Percentiles rank a stretch among this genome's conserved stretches.
phyloP scores from a whole-genome alignment of 768 basidiomycete species.

The Lentinula lateritia region DNA sequence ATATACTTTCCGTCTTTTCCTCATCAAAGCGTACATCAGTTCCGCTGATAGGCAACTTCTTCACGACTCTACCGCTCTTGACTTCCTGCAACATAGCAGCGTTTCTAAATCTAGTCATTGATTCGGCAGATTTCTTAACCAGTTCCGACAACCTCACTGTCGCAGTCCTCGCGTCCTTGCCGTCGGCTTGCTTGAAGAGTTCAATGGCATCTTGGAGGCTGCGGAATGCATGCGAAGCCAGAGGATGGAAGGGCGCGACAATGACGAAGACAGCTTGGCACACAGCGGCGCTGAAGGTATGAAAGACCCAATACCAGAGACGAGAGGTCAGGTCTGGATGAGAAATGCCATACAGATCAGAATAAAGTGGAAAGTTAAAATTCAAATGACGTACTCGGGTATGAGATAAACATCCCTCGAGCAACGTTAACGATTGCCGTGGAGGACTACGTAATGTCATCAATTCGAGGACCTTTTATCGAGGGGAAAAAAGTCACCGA shows the following conservation, averaged over 20 bases:
- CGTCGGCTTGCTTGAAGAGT: constrained; percentile 14
- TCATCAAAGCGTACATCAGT: not conserved
- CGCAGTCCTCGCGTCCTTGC: constrained; percentile 13
- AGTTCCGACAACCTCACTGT: constrained; percentile 12
- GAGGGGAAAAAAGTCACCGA: constrained; percentile 5
- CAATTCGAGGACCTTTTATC: not conserved
- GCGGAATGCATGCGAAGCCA: constrained; percentile 14
- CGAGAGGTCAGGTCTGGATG: constrained; percentile 13
- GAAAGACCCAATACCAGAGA: constrained; percentile 19
- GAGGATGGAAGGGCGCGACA: constrained; percentile 17
- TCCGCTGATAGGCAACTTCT: not conserved
- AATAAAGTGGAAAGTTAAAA: not conserved
- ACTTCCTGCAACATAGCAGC: not conserved
- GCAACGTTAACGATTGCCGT: constrained; percentile 17
- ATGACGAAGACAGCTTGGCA: constrained; percentile 18
- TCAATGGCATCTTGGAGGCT: constrained; percentile 17
- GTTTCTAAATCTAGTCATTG: constrained; percentile 11
- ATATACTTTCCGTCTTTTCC: not conserved
- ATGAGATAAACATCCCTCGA: constrained; percentile 16
- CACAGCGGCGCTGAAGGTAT: constrained; percentile 17
- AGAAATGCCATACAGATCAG: not conserved
- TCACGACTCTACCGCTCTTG: not conserved
- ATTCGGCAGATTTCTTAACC: constrained; percentile 9
- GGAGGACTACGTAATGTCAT: constrained; percentile 11
- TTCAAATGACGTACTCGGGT: constrained; percentile 12